phyloP scores from a whole-genome alignment of 2,329 filamentous ascomycete species.

The Anthostomella pinea region DNA sequence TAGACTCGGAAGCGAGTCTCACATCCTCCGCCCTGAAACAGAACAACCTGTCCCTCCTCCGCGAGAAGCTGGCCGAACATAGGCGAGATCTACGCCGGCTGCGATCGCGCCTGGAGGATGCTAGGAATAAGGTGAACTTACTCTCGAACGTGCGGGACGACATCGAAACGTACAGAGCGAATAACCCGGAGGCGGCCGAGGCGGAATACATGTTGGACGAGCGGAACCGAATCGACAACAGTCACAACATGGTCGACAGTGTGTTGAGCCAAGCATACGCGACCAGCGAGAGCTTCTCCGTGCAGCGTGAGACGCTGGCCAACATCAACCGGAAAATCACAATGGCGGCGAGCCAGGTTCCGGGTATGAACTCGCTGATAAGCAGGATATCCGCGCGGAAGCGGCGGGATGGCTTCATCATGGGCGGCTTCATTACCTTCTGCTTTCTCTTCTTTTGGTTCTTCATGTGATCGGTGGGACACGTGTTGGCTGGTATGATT shows the following conservation, averaged over 20 bases:
- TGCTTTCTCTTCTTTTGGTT: slow-evolving; percentile 87
- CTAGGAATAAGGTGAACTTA: slow-evolving; percentile 84
- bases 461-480: slow-evolving; percentile 55
- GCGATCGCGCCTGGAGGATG: slow-evolving; percentile 68
- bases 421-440: slow-evolving; percentile 86
- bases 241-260: slow-evolving; percentile 82
- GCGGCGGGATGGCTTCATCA: slow-evolving; percentile 88
- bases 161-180: slow-evolving; percentile 82
- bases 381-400: slow-evolving; percentile 91
- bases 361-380: slow-evolving; percentile 89
- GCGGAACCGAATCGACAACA: slow-evolving; percentile 79
- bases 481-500: slow-evolving; percentile 8
- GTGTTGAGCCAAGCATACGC: slow-evolving; percentile 95
- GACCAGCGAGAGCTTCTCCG: slow-evolving; percentile 84
- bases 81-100: slow-evolving; percentile 77
- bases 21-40: slow-evolving; percentile 94
- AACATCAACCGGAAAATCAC: slow-evolving; percentile 91
- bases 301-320: slow-evolving; percentile 83
- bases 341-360: slow-evolving; percentile 83
- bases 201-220: slow-evolving; percentile 98
- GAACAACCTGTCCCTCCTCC: slow-evolving; percentile 88
- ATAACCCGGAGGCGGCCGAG: slow-evolving; percentile 78
- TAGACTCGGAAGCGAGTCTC: slow-evolving; percentile 86
- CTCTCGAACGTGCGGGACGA: slow-evolving; percentile 88
- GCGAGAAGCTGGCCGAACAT: slow-evolving; percentile 86